Evolutionary conservation across 768 basidiomycete genomes (phyloP).

Genomic region (Trametes coccinea): DNA sequence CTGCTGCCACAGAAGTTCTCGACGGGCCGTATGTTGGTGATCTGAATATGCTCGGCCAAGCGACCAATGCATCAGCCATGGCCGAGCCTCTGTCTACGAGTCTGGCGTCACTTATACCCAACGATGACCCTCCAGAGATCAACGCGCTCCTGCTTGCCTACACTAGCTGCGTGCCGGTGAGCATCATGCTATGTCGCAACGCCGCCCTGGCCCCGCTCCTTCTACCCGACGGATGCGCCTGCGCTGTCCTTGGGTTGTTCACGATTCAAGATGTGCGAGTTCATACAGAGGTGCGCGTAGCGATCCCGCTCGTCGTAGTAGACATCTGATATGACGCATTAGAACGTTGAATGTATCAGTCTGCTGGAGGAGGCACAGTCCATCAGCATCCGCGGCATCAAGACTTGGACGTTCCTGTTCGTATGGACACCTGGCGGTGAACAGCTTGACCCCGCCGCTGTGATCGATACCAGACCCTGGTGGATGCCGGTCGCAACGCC

Average conservation of each 20-base stretch:
- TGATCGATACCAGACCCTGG: not conserved
- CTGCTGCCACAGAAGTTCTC: too few relatives aligned
- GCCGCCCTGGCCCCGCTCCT: not conserved
- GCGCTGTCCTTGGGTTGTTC: constrained; percentile 14
- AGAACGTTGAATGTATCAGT: not conserved
- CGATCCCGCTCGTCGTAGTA: too few relatives aligned
- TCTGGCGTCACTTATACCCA: not conserved
- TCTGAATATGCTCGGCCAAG: not conserved
- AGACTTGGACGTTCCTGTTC: constrained; percentile 10
- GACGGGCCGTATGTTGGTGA: too few relatives aligned
- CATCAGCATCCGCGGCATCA: not conserved
- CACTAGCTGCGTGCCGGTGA: not conserved
- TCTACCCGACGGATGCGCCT: constrained; percentile 3
- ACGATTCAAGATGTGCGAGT: not conserved
- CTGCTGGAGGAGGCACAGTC: not conserved
- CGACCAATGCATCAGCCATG: not conserved
- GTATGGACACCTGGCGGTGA: constrained; percentile 14
- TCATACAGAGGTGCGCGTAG: not conserved
- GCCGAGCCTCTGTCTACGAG: not conserved
- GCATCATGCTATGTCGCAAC: constrained; percentile 1
- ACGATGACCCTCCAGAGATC: constrained; percentile 2
- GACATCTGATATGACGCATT: not conserved
- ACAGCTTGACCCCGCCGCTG: not conserved
- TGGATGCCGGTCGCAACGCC: not conserved
- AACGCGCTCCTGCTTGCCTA: not conserved